Evolutionary conservation across 768 basidiomycete species (phyloP), one percentile per base, ranked within the genome.

Genomic region (Termitomyces sp.): DNA sequence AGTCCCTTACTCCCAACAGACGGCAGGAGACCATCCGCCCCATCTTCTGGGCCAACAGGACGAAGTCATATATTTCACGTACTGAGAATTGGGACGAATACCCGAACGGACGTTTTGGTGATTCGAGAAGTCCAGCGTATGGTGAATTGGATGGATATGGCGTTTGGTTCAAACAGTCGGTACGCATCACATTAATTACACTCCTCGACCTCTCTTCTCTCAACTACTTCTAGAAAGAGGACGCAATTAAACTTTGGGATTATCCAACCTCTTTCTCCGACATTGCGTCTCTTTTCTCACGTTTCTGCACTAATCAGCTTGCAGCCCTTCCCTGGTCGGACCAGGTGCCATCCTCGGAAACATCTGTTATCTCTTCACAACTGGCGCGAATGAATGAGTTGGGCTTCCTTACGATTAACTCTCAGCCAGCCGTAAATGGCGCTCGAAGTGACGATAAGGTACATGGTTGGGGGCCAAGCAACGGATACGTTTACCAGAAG

Each of bases 41-140:
- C 3, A 98, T 99, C 68, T 98, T 98, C 78, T 98, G 96, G 95
- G 94, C 97, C 12, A 98, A 99, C 75, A 82, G 96, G 38, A 83
- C 94, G 37, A 90, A 95, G 68, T 97, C 95, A 1, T 98, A 98
- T 70, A 78, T 98, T 45, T 92, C 92, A 8, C 89, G 96, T 53
- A 98, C 97, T 14, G 95, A 97, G 69, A 92, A 97, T 68, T 99
- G 97, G 97, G 97, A 99, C 68, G 96, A 98, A 70, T 98, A 97
- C 71, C 97, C 97, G 49, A 99, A 99, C 70, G 97, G 97, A 54
- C 92, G 97, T 63, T 99, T 96, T 68, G 97, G 97, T 64, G 97
- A 98, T 74, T 89, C 95, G 7, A 85, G 97, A 57, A 93, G 90
- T 80, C 97, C 97, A 29, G 97, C 97, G 14, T 99, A 97, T 63